Percentiles rank a stretch among this genome's conserved stretches.
Conservation (phyloP, 331 rosid genomes). For the Acacia pycnantha region DNA sequence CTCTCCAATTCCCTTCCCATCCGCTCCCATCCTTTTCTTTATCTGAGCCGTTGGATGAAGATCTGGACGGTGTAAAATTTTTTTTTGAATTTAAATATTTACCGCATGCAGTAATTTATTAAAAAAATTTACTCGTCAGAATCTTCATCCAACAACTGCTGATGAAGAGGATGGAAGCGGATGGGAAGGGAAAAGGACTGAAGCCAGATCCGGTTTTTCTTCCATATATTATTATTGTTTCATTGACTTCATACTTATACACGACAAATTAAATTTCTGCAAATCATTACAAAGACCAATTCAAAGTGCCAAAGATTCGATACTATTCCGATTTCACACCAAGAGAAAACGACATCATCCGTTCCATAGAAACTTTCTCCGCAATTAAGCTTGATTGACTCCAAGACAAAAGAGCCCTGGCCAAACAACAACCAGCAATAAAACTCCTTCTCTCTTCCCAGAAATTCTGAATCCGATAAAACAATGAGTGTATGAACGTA, state of each 20-base stretch:
- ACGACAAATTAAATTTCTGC: neutral
- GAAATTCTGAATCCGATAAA: neutral
- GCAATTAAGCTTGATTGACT: neutral
- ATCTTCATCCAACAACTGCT: no score
- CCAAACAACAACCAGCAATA: neutral
- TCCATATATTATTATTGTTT: neutral
- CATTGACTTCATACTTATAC: neutral
- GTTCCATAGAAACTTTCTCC: neutral
- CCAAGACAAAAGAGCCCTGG: neutral
- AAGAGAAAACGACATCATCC: neutral
- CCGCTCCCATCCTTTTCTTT: no score
- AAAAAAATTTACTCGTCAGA: no score
- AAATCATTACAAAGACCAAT: neutral
- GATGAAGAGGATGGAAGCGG: no score
- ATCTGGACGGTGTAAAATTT: no score
- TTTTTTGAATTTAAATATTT: no score
- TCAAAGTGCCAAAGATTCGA: neutral
- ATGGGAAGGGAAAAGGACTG: no score
- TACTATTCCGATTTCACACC: neutral
- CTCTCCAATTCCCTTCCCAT: no score
- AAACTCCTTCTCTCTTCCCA: neutral
- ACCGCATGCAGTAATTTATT: no score
- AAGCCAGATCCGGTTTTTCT: no score
- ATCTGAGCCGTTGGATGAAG: no score
- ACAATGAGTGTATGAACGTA: no score